phyloP scores from a whole-genome alignment of 202 grass and related monocot species.

The Panicum hallii region DNA sequence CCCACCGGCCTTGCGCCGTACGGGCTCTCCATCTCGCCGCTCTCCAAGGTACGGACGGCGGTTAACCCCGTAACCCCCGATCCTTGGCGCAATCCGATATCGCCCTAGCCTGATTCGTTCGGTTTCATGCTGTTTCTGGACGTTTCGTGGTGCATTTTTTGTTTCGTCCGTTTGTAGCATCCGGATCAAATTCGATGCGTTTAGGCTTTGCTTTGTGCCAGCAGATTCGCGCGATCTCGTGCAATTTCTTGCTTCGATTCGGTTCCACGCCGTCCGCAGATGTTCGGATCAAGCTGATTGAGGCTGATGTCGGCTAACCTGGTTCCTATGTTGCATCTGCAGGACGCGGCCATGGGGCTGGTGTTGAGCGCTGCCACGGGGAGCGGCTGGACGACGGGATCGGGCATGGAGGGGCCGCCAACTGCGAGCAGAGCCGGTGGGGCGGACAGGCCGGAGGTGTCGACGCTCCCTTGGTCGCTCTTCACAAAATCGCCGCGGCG shows the following conservation, averaged over 20 bases:
- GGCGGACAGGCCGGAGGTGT: slow-evolving; percentile 46
- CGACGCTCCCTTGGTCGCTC: slow-evolving; percentile 90
- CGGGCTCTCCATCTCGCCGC: slow-evolving; percentile 59
- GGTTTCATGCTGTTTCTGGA: slow-evolving; percentile 7
- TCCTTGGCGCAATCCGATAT: neutral
- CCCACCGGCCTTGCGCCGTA: slow-evolving; percentile 57
- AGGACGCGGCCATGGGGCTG: slow-evolving; percentile 91
- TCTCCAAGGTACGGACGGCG: slow-evolving; percentile 67
- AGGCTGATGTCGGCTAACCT: neutral
- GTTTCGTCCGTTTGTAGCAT: neutral
- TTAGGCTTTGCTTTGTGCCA: neutral
- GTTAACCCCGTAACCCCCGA: neutral
- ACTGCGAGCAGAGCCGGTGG: slow-evolving; percentile 50
- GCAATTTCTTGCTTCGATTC: neutral
- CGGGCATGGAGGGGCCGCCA: slow-evolving; percentile 90
- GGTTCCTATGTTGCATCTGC: neutral
- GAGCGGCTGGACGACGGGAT: slow-evolving; percentile 93
- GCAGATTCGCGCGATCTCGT: neutral
- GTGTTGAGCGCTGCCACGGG: slow-evolving; percentile 79
- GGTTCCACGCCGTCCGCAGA: neutral
- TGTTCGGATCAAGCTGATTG: neutral
- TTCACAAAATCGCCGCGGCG: slow-evolving; percentile 89
- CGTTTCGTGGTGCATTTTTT: neutral
- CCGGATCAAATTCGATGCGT: slow-evolving; percentile 2
- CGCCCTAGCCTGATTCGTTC: neutral